Evolutionary conservation across 495 filamentous ascomycete genomes (phyloP).

Genomic region (Delitschia confertaspora): DNA sequence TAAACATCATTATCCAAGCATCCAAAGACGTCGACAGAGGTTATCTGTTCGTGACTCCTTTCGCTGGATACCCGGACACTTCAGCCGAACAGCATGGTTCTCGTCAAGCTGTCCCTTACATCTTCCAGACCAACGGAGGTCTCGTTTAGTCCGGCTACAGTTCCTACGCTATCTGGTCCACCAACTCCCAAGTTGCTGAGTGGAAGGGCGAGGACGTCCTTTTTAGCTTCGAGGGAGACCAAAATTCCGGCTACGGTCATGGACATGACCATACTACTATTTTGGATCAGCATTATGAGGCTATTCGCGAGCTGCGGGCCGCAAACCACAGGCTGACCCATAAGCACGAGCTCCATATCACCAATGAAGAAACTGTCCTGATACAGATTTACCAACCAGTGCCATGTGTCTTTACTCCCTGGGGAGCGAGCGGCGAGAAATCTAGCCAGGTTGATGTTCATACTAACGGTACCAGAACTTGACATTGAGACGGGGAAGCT

Average conservation of each 20-base stretch:
- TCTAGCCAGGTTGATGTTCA: conserved; percentile 34
- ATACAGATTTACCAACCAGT: conserved; percentile 39
- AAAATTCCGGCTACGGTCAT: conserved; percentile 47
- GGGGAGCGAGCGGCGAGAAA: conserved; percentile 36
- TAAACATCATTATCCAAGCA: conserved; percentile 50
- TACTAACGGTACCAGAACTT: conserved; percentile 27
- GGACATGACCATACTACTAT: conserved; percentile 45
- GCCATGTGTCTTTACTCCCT: conserved; percentile 33
- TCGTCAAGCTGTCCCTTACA: conserved; percentile 47
- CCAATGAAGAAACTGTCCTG: conserved; percentile 38
- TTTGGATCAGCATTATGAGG: conserved; percentile 47
- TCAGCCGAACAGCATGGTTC: conserved; percentile 43
- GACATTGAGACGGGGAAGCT: conserved; percentile 35
- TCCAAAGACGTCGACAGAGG: conserved; percentile 42
- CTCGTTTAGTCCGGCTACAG: conserved; percentile 49
- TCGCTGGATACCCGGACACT: conserved; percentile 39
- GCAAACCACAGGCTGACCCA: conserved; percentile 46
- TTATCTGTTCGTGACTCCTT: conserved; percentile 49
- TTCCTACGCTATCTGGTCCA: conserved; percentile 47
- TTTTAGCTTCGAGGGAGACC: conserved; percentile 47
- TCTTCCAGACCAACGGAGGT: conserved; percentile 47
- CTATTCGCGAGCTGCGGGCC: conserved; percentile 44
- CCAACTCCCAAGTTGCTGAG: conserved; percentile 40
- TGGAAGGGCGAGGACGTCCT: conserved; percentile 47
- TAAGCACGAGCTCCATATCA: conserved; percentile 47